Percentiles rank a stretch among this genome's conserved stretches.
Evolutionary conservation across 129 eudicot genomes (phyloP).

Genomic region (Flaveria robusta): DNA sequence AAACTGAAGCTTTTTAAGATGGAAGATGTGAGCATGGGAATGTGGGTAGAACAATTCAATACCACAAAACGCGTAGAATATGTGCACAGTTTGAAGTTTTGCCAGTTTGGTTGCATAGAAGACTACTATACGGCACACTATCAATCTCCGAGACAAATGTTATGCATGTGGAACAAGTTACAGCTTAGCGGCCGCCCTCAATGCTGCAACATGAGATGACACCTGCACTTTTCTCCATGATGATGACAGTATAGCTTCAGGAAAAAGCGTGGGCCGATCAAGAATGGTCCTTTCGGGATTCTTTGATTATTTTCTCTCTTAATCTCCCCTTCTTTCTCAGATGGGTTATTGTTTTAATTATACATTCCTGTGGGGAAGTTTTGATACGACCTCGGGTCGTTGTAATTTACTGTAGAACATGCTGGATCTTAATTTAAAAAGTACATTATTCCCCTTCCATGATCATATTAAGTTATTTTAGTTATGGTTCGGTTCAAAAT

Average conservation of each 20-base stretch:
- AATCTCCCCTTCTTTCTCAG: slow-evolving; percentile 35
- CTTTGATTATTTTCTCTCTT: slow-evolving; percentile 37
- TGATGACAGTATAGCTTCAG: slow-evolving; percentile 6
- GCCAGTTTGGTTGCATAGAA: slow-evolving; percentile 88
- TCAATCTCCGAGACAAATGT: slow-evolving; percentile 93
- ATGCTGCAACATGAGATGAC: slow-evolving; percentile 95
- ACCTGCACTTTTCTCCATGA: background rate
- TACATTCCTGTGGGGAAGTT: slow-evolving; percentile 36
- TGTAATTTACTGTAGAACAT: slow-evolving; percentile 38
- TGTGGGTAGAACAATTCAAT: slow-evolving; percentile 92
- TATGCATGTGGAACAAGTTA: slow-evolving; percentile 88
- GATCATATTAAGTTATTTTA: background rate
- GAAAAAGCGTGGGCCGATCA: slow-evolving; percentile 30
- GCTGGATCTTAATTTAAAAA: slow-evolving; percentile 7
- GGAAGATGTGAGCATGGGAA: slow-evolving; percentile 99
- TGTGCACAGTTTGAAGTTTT: slow-evolving; percentile 78
- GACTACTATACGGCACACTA: slow-evolving; percentile 88
- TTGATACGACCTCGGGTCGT: slow-evolving; percentile 26
- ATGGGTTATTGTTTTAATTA: slow-evolving; percentile 25
- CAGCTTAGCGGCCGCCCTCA: slow-evolving; percentile 57
- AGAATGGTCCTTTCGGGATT: slow-evolving; percentile 32
- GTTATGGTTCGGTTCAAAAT: background rate
- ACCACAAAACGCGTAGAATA: slow-evolving; percentile 67
- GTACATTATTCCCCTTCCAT: slow-evolving; percentile 19
- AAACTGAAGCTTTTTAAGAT: slow-evolving; percentile 85